Percentiles rank a stretch among this genome's conserved stretches.
These are phyloP conservation scores for Globisporangium mamillatum DNA, from an alignment of 352 stramenopile species.

Conservation along the genomic window DNA sequence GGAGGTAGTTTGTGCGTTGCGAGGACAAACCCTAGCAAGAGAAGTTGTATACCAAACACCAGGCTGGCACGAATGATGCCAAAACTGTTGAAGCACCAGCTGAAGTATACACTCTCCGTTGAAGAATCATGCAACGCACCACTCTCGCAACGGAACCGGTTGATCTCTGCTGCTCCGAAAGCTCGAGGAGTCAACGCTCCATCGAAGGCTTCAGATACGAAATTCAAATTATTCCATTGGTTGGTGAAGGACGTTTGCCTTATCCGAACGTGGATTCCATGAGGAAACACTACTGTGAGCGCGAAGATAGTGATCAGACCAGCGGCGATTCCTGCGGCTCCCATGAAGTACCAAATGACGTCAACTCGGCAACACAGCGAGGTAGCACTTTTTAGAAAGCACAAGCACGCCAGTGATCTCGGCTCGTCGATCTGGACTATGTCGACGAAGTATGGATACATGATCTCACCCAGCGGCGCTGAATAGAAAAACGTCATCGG, in stretches of 20 bases:
- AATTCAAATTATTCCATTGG: not conserved
- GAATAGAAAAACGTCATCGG: conserved; percentile 1
- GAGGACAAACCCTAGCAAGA: no score
- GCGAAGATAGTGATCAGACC: not conserved
- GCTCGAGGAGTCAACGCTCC: not conserved
- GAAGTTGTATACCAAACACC: no score
- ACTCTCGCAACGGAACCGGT: no score
- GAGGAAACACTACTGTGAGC: not conserved
- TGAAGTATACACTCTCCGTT: no score
- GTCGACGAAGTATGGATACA: not conserved
- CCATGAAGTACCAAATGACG: not conserved
- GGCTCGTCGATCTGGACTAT: not conserved
- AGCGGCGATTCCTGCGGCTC: not conserved
- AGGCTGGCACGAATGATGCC: no score
- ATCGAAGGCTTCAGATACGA: not conserved
- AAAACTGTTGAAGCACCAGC: no score
- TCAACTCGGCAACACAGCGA: not conserved
- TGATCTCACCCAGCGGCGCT: not conserved
- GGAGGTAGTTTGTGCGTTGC: no score
- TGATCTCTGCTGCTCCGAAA: not conserved
- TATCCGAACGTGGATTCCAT: not conserved
- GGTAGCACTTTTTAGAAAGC: not conserved
- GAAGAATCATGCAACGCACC: no score
- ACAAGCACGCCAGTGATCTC: not conserved
- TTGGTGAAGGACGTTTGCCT: not conserved